Conservation (phyloP, 306 rosid species). For the Mucuna pruriens region DNA sequence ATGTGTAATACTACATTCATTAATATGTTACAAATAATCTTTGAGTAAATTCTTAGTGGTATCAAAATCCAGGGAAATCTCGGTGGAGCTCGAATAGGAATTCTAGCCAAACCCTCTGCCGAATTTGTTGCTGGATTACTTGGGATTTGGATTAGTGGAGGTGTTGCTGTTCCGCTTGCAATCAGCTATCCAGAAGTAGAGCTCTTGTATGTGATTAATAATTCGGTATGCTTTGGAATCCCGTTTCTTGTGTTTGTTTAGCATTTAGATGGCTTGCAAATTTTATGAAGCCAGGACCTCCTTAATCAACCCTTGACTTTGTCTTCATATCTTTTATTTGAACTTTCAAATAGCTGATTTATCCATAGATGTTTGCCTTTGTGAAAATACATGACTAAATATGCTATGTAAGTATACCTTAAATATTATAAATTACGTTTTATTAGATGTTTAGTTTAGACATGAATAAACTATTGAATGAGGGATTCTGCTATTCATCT, state of each 20-base stretch:
- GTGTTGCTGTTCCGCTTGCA: constrained; percentile 98
- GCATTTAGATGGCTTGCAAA: constrained; percentile 19
- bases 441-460: constrained; percentile 30
- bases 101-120: constrained; percentile 92
- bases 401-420: constrained; percentile 20
- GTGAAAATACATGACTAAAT: constrained; percentile 5
- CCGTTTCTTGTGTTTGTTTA: constrained; percentile 20
- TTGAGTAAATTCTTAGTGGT: constrained; percentile 39
- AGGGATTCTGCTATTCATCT: constrained; percentile 10
- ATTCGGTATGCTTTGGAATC: constrained; percentile 61
- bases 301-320: not conserved
- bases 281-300: not conserved
- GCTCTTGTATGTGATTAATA: constrained; percentile 79
- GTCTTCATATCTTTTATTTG: not conserved
- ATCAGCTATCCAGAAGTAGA: constrained; percentile 90
- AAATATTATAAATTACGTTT: not conserved
- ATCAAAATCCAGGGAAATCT: constrained; percentile 56
- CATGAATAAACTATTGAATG: not conserved
- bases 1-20: constrained; percentile 12
- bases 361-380: not conserved
- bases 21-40: not conserved
- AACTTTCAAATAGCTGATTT: constrained; percentile 25
- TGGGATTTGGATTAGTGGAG: constrained; percentile 95
- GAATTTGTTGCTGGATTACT: constrained; percentile 88
- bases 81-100: constrained; percentile 88